Percentiles rank a stretch among this genome's conserved stretches.
Conservation (phyloP, 305 asterid species). For the Fraxinus albicans region DNA sequence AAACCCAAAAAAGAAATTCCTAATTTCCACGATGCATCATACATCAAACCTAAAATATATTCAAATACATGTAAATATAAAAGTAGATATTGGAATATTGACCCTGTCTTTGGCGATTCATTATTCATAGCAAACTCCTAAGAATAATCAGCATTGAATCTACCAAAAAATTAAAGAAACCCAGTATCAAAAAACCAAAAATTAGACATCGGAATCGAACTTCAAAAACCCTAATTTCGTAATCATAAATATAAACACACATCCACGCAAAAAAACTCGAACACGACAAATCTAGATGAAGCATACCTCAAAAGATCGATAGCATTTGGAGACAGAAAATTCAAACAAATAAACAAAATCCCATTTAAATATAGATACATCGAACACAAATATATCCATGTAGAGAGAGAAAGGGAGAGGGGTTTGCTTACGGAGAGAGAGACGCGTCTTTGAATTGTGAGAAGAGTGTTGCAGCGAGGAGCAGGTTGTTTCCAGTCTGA, state of each 20-base stretch:
- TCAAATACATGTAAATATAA: conserved; percentile 1
- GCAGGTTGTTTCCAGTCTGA: conserved; percentile 45
- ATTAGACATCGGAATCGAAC: conserved; percentile 18
- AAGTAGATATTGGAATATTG: not conserved
- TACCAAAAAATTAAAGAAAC: not conserved
- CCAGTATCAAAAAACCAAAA: conserved; percentile 15
- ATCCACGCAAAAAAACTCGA: not conserved
- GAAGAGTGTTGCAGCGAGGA: conserved; percentile 58
- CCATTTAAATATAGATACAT: conserved; percentile 5
- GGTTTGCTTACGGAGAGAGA: conserved; percentile 32
- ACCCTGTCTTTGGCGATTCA: not conserved
- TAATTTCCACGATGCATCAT: not conserved
- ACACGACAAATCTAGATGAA: conserved; percentile 1
- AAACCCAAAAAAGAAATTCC: not conserved
- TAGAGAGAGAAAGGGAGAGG: conserved; percentile 14
- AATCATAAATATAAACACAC: not conserved
- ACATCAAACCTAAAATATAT: not conserved
- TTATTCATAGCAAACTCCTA: conserved; percentile 4
- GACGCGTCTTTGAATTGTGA: conserved; percentile 54
- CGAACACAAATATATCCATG: not conserved
- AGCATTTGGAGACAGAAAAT: conserved; percentile 17
- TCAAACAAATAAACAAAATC: not conserved
- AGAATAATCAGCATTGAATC: not conserved
- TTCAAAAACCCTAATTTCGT: not conserved
- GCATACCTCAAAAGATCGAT: conserved; percentile 27